These are phyloP conservation scores for Pichia rugopelliculosa DNA, from an alignment of 805 yeast species.

Conservation along the genomic window DNA sequence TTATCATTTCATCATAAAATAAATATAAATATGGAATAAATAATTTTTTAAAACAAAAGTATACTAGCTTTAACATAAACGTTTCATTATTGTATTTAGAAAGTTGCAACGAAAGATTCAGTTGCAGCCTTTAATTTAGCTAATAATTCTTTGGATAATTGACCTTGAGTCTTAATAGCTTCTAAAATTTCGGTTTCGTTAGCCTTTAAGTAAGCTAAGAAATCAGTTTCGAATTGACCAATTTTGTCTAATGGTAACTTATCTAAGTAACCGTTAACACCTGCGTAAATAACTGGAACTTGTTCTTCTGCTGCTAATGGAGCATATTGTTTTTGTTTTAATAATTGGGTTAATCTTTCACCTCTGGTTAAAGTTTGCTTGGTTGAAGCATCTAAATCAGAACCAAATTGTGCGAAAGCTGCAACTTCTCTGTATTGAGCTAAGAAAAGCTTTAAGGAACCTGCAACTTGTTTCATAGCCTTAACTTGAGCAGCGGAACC, in stretches of 20 bases:
- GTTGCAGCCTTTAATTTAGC: slow-evolving; percentile 85
- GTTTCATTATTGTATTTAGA: slow-evolving; percentile 35
- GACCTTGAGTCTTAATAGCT: slow-evolving; percentile 84
- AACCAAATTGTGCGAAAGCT: slow-evolving; percentile 99
- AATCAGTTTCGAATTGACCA: slow-evolving; percentile 85
- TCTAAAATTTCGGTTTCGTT: slow-evolving; percentile 79
- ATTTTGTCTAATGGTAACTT: slow-evolving; percentile 75
- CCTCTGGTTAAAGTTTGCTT: slow-evolving; percentile 99
- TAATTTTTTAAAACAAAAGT: slow-evolving; percentile 9
- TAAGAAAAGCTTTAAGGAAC: slow-evolving; percentile 99
- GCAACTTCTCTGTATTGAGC: slow-evolving; percentile 99
- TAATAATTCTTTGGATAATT: slow-evolving; percentile 79
- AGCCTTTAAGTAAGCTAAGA: slow-evolving; percentile 86
- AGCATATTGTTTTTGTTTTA: slow-evolving; percentile 94
- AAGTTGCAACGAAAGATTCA: slow-evolving; percentile 87
- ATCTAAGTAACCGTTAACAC: slow-evolving; percentile 99
- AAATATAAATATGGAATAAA: slow-evolving; percentile 17
- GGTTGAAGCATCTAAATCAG: slow-evolving; percentile 99
- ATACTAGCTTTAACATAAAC: slow-evolving; percentile 10
- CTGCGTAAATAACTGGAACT: slow-evolving; percentile 97
- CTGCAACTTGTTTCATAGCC: slow-evolving; percentile 99
- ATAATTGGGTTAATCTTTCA: slow-evolving; percentile 98
- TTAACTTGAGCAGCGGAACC: slow-evolving; percentile 99
- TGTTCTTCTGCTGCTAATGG: slow-evolving; percentile 99
- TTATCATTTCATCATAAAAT: slow-evolving; percentile 18